These are phyloP conservation scores for Neonectria ditissima DNA, from an alignment of 2,329 filamentous ascomycete species.

Conservation along the genomic window DNA sequence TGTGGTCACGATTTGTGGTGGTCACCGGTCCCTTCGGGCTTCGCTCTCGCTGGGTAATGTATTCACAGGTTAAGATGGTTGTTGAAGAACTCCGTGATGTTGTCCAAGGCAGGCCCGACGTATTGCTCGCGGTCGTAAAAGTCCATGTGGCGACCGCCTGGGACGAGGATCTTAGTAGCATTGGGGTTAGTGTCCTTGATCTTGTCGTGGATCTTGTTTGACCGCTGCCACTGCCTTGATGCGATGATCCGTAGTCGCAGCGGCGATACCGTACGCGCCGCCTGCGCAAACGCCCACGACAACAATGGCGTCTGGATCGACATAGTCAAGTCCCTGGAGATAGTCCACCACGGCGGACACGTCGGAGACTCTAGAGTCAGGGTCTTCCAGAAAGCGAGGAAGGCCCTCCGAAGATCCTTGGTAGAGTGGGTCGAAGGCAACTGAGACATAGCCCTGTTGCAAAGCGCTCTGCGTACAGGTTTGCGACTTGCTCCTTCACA, in stretches of 20 bases:
- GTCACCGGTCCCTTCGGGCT: no score
- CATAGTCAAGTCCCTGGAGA: not conserved
- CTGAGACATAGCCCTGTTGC: not conserved
- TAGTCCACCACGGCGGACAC: not conserved
- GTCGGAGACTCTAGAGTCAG: not conserved
- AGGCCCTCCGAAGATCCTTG: not conserved
- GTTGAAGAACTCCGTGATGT: no score
- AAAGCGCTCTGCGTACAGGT: not conserved
- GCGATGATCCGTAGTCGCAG: not conserved
- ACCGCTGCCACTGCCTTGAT: not conserved
- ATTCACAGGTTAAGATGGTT: no score
- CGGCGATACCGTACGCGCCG: not conserved
- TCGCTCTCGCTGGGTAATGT: no score
- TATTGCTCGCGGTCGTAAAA: no score
- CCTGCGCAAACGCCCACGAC: not conserved
- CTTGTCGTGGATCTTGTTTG: no score
- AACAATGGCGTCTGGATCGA: not conserved
- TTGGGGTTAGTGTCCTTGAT: no score
- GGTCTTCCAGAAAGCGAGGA: not conserved
- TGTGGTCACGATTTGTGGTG: no score
- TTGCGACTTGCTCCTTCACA: not conserved
- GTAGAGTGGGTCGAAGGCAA: not conserved
- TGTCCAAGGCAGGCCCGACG: no score
- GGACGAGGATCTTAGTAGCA: no score
- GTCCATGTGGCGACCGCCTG: no score